phyloP scores from a whole-genome alignment of 495 filamentous ascomycete species.

The Penicillium salamii region DNA sequence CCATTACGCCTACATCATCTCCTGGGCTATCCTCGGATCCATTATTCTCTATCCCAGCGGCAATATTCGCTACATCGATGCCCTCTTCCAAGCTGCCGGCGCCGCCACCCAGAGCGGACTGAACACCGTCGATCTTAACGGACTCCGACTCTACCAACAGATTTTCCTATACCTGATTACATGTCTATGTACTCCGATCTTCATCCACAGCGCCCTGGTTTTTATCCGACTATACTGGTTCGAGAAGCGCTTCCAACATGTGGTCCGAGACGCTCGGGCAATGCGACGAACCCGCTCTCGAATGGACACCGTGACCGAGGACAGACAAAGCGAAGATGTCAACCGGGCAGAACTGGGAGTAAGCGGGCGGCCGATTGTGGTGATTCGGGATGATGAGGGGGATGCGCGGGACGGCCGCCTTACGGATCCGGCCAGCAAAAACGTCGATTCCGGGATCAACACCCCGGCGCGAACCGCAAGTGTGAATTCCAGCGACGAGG shows the following conservation, averaged over 20 bases:
- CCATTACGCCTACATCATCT: constrained; percentile 83
- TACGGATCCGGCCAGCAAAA: constrained; percentile 16
- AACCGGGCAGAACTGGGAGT: constrained; percentile 64
- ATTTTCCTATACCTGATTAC: constrained; percentile 66
- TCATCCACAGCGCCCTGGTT: constrained; percentile 82
- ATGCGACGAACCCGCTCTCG: constrained; percentile 55
- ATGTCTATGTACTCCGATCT: constrained; percentile 82
- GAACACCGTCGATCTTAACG: constrained; percentile 81
- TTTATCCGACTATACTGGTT: constrained; percentile 96
- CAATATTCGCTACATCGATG: constrained; percentile 76
- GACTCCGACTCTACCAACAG: constrained; percentile 73
- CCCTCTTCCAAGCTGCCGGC: constrained; percentile 79
- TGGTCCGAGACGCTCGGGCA: constrained; percentile 60
- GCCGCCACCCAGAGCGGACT: constrained; percentile 87
- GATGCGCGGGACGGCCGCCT: constrained; percentile 26
- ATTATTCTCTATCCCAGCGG: constrained; percentile 67
- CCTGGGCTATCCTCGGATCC: constrained; percentile 65
- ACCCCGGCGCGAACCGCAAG: constrained; percentile 20
- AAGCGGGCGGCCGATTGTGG: constrained; percentile 66
- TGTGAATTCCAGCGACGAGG: constrained; percentile 16
- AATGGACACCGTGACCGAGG: constrained; percentile 53
- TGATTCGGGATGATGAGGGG: constrained; percentile 56
- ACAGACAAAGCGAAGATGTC: constrained; percentile 43
- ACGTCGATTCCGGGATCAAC: constrained; percentile 19
- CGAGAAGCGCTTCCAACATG: constrained; percentile 83